phyloP scores from a whole-genome alignment of 2,329 filamentous ascomycete genomes.

The Diaporthe sp. region DNA sequence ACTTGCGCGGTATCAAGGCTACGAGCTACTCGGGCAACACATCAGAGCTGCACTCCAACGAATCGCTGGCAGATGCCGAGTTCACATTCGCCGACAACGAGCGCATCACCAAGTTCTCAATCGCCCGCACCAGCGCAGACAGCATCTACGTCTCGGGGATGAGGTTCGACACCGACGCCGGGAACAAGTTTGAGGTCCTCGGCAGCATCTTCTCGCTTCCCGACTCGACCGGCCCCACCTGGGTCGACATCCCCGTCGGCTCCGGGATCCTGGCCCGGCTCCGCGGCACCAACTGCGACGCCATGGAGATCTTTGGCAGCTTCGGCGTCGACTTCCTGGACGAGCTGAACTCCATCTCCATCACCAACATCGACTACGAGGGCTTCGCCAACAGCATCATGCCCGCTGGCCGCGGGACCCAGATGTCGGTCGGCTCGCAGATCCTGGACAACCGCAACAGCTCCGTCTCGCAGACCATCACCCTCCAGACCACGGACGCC shows the following conservation, averaged over 20 bases:
- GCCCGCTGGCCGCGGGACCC: constrained; percentile 36
- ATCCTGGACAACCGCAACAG: constrained; percentile 43
- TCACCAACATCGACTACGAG: constrained; percentile 41
- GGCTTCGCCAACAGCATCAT: constrained; percentile 41
- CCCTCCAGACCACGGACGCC: constrained; percentile 37
- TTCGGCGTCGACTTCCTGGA: constrained; percentile 42
- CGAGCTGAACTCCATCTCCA: constrained; percentile 39
- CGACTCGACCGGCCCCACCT: neutral
- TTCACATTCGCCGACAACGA: constrained; percentile 29
- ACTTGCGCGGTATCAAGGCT: constrained; percentile 16
- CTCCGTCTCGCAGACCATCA: constrained; percentile 40
- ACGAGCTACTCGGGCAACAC: constrained; percentile 31
- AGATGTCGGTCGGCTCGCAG: constrained; percentile 41
- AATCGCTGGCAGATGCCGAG: constrained; percentile 14
- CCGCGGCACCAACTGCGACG: constrained; percentile 35
- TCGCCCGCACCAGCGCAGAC: neutral
- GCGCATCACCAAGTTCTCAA: constrained; percentile 34
- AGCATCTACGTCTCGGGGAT: neutral
- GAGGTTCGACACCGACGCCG: constrained; percentile 22
- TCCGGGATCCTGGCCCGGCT: constrained; percentile 39
- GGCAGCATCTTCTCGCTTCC: neutral
- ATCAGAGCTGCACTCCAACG: neutral
- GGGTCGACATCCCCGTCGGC: neutral
- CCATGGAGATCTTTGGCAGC: constrained; percentile 33
- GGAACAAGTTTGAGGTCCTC: neutral